Evolutionary conservation across 176 grass and related monocot genomes (phyloP), one percentile per base, ranked within the genome.

Genomic region (Carex kokanica): DNA sequence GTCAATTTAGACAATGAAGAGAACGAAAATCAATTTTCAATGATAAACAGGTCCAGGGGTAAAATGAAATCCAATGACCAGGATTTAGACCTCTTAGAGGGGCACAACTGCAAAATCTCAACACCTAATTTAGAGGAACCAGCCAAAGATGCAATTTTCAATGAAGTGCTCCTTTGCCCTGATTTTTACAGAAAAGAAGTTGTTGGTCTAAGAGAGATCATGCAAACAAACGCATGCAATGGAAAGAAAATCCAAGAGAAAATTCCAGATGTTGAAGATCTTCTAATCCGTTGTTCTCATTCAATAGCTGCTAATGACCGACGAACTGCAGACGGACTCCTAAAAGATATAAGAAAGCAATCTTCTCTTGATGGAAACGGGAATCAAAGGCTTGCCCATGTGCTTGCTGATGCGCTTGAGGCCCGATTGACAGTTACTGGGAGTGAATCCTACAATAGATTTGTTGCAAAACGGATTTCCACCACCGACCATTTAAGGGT

Each of bases 331-430:
- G 18, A 56, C 25, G 71, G 64, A 34, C 70, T 80, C 18, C n/a
- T 88, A 27, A 88, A 71, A 83, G 63, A 69, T 23, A 88, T 88
- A 38, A 84, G 81, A 49, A 63, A 88, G 51, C 70, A 84, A 25
- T 79, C 71, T 79, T 88, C 60, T 52, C 52, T 73, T 11, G 78
- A 59, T n/a, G 86, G 86, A 59, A 32, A 88, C 31, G 60, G 49
- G 10, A 84, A 41, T 41, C 86, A 88, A 66, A 88, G 86, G 73
- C 4, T 88, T 56, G 86, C 80, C 45, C n/a, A 78, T 49, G 36
- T 74, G 18, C 57, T 88, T 60, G 70, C 81, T 17, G 74, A 88
- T 79, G 86, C 73, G 23, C 58, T 88, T 6, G 86, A 88, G 32
- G 81, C 81, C 64, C 71, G 86, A 0, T 31, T 88, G 60, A 83